Base-by-base conservation (phyloP, 2,329 filamentous ascomycete genomes). In the Lachnellula arida region DNA sequence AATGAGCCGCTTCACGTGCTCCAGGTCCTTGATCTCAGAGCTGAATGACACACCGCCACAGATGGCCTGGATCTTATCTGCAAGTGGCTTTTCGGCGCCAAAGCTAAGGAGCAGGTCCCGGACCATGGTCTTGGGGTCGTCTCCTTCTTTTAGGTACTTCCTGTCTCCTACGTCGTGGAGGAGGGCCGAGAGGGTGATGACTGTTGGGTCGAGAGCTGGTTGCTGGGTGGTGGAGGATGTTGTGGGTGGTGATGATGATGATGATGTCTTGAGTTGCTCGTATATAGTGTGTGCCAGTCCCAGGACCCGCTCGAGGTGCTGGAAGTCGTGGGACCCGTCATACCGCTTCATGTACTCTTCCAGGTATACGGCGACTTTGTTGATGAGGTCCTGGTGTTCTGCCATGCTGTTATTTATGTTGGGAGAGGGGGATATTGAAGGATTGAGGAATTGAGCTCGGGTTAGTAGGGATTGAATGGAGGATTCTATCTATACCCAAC, bases 111-210 rank as follows among this genome's bases (percentile, higher is more conserved):
- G 78, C 6, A 86, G 70, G 28, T 77, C 71, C 15, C 74, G 71
- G 34, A 89, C 77, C 59, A 84, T 73, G 17, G 78, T 81, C 1
- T 78, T 74, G 2, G 75, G 67, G 65, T 85, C 78, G 62, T 86
- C 76, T 55, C 51, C 60, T 9, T 46, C 65, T 22, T 70, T 60
- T 0, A 85, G 71, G 71, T 96, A 96, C 74, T 96, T 96, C 71
- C 81, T 82, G 74, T 96, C 91, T 3, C 63, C 90, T 17, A 96
- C 86, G 66, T 96, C 91, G 74, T 96, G 91, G 14, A 93, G 80
- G 4, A 92, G 78, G 1, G 88, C 89, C 1, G 84, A 77, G 25
- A 95, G 83, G 28, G 82, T 82, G 61, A 94, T 77, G 25, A 85
- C 71, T 11, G 76, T 74, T 4, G 73, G 74, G 68, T 89, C 78